phyloP scores from a whole-genome alignment of 2,329 filamentous ascomycete species.

The Dryadomyces quercus-mongolicae region DNA sequence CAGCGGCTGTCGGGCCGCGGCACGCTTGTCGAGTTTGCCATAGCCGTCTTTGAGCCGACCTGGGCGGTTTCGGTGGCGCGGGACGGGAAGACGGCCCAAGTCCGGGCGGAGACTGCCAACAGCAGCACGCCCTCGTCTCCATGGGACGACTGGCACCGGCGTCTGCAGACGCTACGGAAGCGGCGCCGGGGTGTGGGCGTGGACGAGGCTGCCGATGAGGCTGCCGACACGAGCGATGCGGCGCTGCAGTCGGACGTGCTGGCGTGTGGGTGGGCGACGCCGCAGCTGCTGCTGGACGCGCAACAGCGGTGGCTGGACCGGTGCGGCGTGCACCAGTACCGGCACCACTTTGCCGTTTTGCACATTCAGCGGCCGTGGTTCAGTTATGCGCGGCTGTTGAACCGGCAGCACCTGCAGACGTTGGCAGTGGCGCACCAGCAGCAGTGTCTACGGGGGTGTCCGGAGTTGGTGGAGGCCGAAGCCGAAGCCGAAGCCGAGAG shows the following conservation, averaged over 20 bases:
- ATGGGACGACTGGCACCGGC: too few species aligned
- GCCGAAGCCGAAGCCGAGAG: too few species aligned
- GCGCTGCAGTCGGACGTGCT: slow-evolving; percentile 3
- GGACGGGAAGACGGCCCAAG: too few species aligned
- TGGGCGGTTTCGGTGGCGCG: slow-evolving; percentile 20
- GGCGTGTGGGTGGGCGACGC: slow-evolving; percentile 8
- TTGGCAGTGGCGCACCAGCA: neutral
- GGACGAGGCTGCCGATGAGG: slow-evolving; percentile 8
- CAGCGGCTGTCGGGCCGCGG: slow-evolving; percentile 28
- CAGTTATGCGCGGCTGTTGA: neutral
- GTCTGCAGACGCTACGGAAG: too few species aligned
- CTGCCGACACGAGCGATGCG: neutral
- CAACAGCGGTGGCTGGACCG: slow-evolving; percentile 10
- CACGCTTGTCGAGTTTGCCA: slow-evolving; percentile 22
- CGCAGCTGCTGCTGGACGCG: slow-evolving; percentile 10
- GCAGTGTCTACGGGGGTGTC: too few species aligned
- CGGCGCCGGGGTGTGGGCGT: too few species aligned
- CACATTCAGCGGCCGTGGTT: neutral
- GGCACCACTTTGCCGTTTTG: too few species aligned
- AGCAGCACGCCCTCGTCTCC: too few species aligned
- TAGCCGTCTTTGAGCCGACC: slow-evolving; percentile 25
- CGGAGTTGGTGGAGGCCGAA: too few species aligned
- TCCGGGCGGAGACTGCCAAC: too few species aligned
- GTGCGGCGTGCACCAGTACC: neutral
- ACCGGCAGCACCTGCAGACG: neutral